A percentile compares a stretch with the other conserved stretches of the same genome.
Conservation (phyloP, 2,329 filamentous ascomycete species). For the Zarea fungicola region DNA sequence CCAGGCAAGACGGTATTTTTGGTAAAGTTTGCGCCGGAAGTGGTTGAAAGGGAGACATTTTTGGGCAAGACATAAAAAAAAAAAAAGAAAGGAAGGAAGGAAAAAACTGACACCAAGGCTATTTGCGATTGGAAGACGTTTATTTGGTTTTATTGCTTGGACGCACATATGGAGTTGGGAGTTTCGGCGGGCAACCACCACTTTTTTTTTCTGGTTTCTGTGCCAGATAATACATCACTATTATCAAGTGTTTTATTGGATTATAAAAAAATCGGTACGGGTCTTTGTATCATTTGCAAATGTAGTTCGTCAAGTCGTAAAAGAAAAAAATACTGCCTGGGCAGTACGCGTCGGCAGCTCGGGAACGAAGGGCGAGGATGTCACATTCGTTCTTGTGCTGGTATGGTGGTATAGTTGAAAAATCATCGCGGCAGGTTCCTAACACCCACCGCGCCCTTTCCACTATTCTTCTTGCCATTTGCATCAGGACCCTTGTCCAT, state of each 20-base stretch:
- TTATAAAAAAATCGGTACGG: neutral
- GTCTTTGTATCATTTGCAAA: neutral
- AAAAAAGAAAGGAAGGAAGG: neutral
- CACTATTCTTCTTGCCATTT: constrained; percentile 15
- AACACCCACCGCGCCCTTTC: constrained; percentile 13
- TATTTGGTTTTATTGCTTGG: constrained; percentile 6
- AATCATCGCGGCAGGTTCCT: constrained; percentile 21
- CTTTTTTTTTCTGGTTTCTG: neutral
- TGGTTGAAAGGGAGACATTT: constrained; percentile 85
- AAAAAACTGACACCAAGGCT: no score
- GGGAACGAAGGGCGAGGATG: no score
- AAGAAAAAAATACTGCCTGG: neutral
- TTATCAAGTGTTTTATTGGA: constrained; percentile 2
- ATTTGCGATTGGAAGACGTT: no score
- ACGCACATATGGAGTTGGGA: constrained; percentile 3
- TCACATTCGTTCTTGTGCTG: no score
- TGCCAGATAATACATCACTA: neutral
- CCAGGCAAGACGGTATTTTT: constrained; percentile 93
- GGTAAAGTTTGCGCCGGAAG: constrained; percentile 86
- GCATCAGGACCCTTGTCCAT: constrained; percentile 56
- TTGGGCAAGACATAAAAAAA: constrained; percentile 52
- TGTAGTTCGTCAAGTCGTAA: neutral
- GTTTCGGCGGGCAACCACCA: neutral
- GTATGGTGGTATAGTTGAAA: no score
- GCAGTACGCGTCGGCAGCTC: no score